These are phyloP conservation scores for Termitomyces sp. DNA, from an alignment of 768 basidiomycete genomes.

Conservation along the genomic window DNA sequence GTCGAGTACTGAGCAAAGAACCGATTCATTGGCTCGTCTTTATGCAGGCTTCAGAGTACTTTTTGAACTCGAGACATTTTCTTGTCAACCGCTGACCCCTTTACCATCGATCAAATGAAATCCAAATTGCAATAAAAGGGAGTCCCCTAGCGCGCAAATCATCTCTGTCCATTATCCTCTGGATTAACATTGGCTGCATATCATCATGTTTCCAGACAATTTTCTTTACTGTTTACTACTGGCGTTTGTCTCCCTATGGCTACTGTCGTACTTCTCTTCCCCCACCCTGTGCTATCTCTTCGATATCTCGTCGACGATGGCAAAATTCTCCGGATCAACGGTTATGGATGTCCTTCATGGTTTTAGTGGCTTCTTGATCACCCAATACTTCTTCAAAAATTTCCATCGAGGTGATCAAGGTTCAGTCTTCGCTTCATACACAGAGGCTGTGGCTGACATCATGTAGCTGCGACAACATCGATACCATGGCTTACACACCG, in stretches of 20 bases:
- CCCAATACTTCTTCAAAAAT: neutral
- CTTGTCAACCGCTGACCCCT: neutral
- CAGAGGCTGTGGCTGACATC: neutral
- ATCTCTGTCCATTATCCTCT: neutral
- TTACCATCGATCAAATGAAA: neutral
- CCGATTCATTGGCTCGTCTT: too few species aligned
- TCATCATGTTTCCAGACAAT: neutral
- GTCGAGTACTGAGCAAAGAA: too few species aligned
- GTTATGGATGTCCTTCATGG: neutral
- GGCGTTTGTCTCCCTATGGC: neutral
- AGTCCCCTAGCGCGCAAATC: neutral
- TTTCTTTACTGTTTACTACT: neutral
- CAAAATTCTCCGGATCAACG: neutral
- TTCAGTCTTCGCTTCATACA: neutral
- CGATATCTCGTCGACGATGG: neutral
- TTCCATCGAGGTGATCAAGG: neutral
- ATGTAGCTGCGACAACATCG: neutral
- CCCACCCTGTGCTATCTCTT: neutral
- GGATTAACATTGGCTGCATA: neutral
- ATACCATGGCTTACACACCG: neutral
- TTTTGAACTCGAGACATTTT: too few species aligned
- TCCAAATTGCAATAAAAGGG: too few species aligned
- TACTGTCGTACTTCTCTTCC: neutral
- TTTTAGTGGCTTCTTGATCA: neutral
- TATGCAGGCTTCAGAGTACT: too few species aligned